phyloP scores from a whole-genome alignment of 2,329 filamentous ascomycete genomes.

The Claviceps quebecensis region DNA sequence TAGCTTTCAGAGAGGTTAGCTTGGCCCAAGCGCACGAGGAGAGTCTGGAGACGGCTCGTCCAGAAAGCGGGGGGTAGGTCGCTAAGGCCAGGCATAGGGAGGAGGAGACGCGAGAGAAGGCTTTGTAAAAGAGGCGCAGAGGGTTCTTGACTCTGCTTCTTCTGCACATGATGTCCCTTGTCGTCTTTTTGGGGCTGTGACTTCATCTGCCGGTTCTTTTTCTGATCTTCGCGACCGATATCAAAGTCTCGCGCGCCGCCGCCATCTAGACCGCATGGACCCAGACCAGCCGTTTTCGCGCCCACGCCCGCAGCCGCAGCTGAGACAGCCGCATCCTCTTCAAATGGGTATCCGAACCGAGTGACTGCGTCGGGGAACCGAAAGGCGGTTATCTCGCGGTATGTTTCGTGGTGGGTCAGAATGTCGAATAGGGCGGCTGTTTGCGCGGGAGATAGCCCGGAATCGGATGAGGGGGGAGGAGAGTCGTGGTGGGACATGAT shows the following conservation, averaged over 20 bases:
- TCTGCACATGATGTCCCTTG: neutral
- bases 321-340: neutral
- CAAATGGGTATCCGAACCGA: slow-evolving; percentile 58
- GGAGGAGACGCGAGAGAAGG: slow-evolving; percentile 49
- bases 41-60: slow-evolving; percentile 42
- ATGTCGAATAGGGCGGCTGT: slow-evolving; percentile 43
- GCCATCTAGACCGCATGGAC: no score
- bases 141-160: slow-evolving; percentile 1
- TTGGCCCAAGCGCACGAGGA: slow-evolving; percentile 48
- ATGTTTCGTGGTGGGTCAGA: slow-evolving; percentile 44
- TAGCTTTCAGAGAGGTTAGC: slow-evolving; percentile 69
- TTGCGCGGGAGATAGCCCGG: slow-evolving; percentile 19
- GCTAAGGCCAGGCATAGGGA: slow-evolving; percentile 51
- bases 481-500: neutral
- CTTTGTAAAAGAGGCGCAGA: slow-evolving; percentile 53
- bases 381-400: slow-evolving; percentile 58
- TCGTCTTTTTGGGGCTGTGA: no score
- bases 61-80: slow-evolving; percentile 52
- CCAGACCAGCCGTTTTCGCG: slow-evolving; percentile 3
- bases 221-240: no score
- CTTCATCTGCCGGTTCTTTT: no score
- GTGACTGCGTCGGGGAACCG: slow-evolving; percentile 49
- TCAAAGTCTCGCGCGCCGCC: no score
- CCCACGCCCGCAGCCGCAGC: slow-evolving; percentile 5
- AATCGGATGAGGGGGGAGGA: neutral